Conservation (phyloP, 192 early-diverging fungal species). For the Mortierella hygrophila region DNA sequence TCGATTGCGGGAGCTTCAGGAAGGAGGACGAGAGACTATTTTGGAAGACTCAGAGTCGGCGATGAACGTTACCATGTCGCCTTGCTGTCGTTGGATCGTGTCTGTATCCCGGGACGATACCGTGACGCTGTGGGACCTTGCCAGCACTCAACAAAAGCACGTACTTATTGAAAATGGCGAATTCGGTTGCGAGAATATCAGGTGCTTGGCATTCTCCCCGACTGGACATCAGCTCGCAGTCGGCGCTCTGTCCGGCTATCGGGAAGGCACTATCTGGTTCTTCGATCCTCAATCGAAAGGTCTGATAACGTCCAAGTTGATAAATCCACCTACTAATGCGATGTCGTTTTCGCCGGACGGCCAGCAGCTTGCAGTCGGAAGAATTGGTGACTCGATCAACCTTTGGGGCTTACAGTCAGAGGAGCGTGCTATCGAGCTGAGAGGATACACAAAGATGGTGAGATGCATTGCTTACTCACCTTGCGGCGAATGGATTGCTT, state of each 20-base stretch:
- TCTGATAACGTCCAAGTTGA: too few relatives aligned
- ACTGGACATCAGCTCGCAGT: background rate
- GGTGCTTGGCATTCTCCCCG: background rate
- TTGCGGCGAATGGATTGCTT: too few relatives aligned
- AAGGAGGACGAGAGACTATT: background rate
- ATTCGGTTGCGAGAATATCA: background rate
- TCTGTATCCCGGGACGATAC: background rate
- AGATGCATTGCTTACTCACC: background rate
- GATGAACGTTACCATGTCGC: background rate
- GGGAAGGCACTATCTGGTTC: too few relatives aligned
- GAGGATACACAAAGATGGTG: background rate
- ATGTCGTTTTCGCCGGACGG: too few relatives aligned
- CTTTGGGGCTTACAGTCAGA: background rate
- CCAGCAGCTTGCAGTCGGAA: too few relatives aligned
- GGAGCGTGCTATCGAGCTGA: background rate
- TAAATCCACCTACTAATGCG: too few relatives aligned
- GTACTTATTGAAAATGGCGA: too few relatives aligned
- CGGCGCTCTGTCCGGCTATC: too few relatives aligned
- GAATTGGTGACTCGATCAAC: background rate
- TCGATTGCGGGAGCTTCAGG: background rate
- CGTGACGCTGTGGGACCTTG: background rate
- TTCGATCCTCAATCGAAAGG: too few relatives aligned
- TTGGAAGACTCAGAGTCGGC: too few relatives aligned
- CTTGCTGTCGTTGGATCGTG: background rate
- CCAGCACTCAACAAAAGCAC: background rate